These are phyloP conservation scores for Wolfiporia cocos DNA, from an alignment of 1,284 basidiomycete species.

Conservation along the genomic window DNA sequence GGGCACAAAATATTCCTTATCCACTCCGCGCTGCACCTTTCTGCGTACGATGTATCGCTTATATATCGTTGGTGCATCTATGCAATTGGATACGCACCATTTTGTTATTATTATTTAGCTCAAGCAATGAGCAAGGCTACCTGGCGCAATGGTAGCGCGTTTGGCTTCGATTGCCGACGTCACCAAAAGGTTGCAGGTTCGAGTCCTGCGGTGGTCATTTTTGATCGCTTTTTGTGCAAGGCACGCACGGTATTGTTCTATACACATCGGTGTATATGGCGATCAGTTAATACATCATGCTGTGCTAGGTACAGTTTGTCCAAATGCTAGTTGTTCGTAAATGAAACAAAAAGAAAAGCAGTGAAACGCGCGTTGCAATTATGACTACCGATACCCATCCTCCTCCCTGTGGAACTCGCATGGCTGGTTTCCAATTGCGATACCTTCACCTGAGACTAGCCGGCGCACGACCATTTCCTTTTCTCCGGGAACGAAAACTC, in stretches of 20 bases:
- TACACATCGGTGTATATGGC: neutral
- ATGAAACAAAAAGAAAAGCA: neutral
- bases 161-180: conserved; percentile 71
- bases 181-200: conserved; percentile 86
- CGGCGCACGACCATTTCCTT: conserved; percentile 31
- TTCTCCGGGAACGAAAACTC: conserved; percentile 25
- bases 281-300: no score
- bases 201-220: conserved; percentile 81
- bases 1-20: no score
- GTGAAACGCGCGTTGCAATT: neutral
- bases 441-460: conserved; percentile 57
- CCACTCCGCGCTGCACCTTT: no score
- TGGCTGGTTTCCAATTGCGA: conserved; percentile 60
- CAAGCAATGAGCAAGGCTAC: conserved; percentile 46
- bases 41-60: no score
- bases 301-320: no score
- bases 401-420: conserved; percentile 58
- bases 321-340: neutral
- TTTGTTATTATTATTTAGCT: no score
- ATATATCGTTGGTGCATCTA: no score
- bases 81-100: no score
- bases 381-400: conserved; percentile 6
- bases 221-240: neutral
- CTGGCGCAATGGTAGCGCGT: conserved; percentile 81
- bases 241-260: neutral